Base-by-base conservation (phyloP, 805 yeast species). In the Blastobotrys terrestris region DNA sequence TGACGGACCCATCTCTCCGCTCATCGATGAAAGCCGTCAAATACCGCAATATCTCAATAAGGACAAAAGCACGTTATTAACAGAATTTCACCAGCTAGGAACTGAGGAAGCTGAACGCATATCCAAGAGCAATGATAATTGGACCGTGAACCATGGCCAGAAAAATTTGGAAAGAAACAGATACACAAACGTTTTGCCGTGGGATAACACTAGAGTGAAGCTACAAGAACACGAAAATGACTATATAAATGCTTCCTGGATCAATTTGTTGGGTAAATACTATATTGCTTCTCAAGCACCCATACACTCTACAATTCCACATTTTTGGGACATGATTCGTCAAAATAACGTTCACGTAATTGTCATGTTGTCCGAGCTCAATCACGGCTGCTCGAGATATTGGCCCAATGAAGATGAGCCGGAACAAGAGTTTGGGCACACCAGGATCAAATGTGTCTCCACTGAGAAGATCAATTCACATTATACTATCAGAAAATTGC, bases 261-360 rank as follows among this genome's bases (percentile, higher is more conserved):
- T 87, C 59, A 72, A 50, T 80, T 78, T 59, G 48, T 41, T 16
- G 14, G 46, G 22, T 46, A 60, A 66, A 46, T 55, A 60, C 2
- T 71, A 67, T 52, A 87, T 91, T 60, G 97, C 96, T 0, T 79
- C 95, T 0, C 97, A 92, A 67, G 99, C 97, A 1, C 99, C 99
- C 2, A 67, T 87, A 54, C 66, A 65, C 1, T 76, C 77, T 40
- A 92, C 98, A 0, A 76, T 84, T 21, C 82, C 81, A 18, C 96
- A 92, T 66, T 91, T 92, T 62, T 90, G 95, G 85, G 85, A 84
- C 53, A 81, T 90, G 70, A 76, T 87, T 14, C 71, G 80, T 43
- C 82, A 84, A 53, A 79, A 89, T 58, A 86, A 96, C 2, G 83
- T 39, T 3, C 15, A 83, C 21, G 78, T 79, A 0, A 71, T 86